These are phyloP conservation scores for Puccinia horiana DNA, from an alignment of 1,284 basidiomycete genomes.

Conservation along the genomic window DNA sequence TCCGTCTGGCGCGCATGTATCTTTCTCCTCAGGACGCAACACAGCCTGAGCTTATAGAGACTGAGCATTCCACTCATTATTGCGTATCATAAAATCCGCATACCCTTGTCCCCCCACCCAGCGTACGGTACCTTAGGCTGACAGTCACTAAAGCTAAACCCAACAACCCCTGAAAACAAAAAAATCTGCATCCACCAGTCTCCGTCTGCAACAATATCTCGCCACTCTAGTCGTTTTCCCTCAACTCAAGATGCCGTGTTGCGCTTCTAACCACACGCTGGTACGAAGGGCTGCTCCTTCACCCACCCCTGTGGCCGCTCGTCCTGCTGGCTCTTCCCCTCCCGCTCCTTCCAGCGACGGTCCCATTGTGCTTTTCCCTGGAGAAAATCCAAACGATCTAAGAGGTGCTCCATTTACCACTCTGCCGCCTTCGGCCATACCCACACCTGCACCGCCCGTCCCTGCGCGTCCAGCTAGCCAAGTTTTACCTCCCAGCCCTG, in stretches of 20 bases:
- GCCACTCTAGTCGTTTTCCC: background rate
- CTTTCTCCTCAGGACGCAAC: constrained; percentile 1
- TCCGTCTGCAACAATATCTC: background rate
- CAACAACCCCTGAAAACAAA: constrained; percentile 4
- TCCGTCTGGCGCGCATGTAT: background rate
- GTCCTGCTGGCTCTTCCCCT: background rate
- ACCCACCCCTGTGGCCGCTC: constrained; percentile 1
- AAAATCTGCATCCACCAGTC: constrained; percentile 12
- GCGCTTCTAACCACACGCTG: background rate
- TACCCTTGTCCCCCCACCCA: background rate
- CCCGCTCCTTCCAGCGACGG: background rate
- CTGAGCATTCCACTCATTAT: constrained; percentile 20
- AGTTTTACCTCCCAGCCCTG: background rate
- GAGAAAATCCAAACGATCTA: constrained; percentile 34
- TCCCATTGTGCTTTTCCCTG: constrained; percentile 17
- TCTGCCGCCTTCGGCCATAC: background rate
- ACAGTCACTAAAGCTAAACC: background rate
- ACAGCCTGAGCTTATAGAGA: background rate
- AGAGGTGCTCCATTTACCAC: constrained; percentile 20
- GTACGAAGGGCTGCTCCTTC: background rate
- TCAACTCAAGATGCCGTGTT: constrained; percentile 18
- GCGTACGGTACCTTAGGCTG: background rate
- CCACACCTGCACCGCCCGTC: background rate
- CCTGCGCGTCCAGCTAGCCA: background rate
- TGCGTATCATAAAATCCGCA: constrained; percentile 11